Base-by-base conservation (phyloP, 495 filamentous ascomycete genomes). In the Aspergillus mulundensis region DNA sequence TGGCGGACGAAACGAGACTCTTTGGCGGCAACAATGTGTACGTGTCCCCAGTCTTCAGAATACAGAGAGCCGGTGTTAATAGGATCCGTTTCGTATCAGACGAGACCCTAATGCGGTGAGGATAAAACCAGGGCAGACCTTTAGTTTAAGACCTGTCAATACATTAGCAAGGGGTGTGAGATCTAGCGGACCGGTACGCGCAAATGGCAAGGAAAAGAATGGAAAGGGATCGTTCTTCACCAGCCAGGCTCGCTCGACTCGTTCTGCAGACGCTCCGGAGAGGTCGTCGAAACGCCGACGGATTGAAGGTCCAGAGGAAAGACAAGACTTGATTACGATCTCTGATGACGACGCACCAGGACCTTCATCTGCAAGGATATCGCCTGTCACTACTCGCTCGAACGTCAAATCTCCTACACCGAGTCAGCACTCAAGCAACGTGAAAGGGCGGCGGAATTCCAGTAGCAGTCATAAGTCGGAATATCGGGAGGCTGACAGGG, bases 101-200 rank as follows among this genome's bases (percentile, higher is more conserved):
- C 48, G 36, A 44, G 49, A 38, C 16, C 44, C 58, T 21, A 44
- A 58, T 44, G 66, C 54, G 11, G 64, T 67, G 8, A 39, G 16
- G 1, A 66, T 71, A 19, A 45, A 50, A 3, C 61, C 64, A 11
- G 68, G 68, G 8, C 49, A 58, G 43, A 49, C 59, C n/a, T 10
- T 61, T 19, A 28, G 34, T 7, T 69, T 67, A 41, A 65, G 57
- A 18, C 70, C 73, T 1, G 40, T 61, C 0, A 62, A 78, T 46
- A 61, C 53, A 21, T 61, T 78, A 43, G 68, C 70, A 4, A 32
- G 44, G 1, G 68, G 66, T 25, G 36, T 61, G 18, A 66, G 66
- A 36, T 63, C 70, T 8, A 78, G 73, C 52, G 73, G 72, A 7
- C 69, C 75, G n/a, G 64, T 74, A 20, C 71, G 69, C 46, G 70